Evolutionary conservation across 2,329 filamentous ascomycete species (phyloP), one percentile per base, ranked within the genome.

Genomic region (Hirsutella minnesotensis): DNA sequence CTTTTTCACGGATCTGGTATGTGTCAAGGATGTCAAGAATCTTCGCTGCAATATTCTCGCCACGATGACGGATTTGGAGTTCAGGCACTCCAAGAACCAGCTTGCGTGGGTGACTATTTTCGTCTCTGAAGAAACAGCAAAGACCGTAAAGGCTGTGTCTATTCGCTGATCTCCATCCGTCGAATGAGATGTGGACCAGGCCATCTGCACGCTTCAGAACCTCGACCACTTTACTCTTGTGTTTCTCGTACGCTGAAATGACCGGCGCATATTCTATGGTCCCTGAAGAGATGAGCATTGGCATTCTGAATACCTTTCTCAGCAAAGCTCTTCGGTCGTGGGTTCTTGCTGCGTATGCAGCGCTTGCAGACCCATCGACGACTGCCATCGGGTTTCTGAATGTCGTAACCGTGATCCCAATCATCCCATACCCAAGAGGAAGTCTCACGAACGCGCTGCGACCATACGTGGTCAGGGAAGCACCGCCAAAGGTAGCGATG

Each of bases 21-120:
- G 2, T 8, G 21, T 20, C 15, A 9, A 43, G 10, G 39, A 49
- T 34, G 1, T 49, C 38, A 20, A 47, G 19, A 13, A 50, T 36
- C 29, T 50, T 16, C 3, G 41, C 36, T 2, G 35, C 46, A 18
- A 51, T 49, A 33, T 45, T 48, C 5, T 27, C 19, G 4, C 48
- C 42, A 19, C 31, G 40, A 29, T 49, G 46, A 5, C 42, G 38
- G 2, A n/a, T 20, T 4, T 15, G 18, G 4, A 48, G 18, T 34
- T 52, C 43, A 5, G 48, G 47, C 4, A 53, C 5, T 8, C 44
- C 47, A n/a, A 53, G 43, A 2, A 47, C 33, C 15, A 51, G 20
- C 36, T 51, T 53, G 3, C 12, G 33, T 9, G n/a, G 44, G 42
- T 16, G 16, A 21, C 40, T 22, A 34, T 12, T n/a, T 42, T 33